phyloP scores from a whole-genome alignment of 257 asterid genomes.

The Fraxinus americana region DNA sequence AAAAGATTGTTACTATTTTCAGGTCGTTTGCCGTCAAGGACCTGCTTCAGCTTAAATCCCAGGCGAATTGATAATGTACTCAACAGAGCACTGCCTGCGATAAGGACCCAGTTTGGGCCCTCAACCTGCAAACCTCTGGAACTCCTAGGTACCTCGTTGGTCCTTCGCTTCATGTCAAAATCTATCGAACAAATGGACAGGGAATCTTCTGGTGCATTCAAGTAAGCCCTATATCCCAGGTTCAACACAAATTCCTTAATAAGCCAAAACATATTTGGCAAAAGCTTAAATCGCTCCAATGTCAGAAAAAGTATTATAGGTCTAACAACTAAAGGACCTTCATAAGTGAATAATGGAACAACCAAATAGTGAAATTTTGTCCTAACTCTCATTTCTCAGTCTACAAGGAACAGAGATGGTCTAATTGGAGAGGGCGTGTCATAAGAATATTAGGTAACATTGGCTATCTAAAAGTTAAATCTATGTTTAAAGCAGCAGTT shows the following conservation, averaged over 20 bases:
- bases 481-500: neutral
- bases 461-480: neutral
- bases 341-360: neutral
- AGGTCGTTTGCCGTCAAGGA: constrained; percentile 58
- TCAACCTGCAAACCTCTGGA: constrained; percentile 53
- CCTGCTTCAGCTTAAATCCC: constrained; percentile 84
- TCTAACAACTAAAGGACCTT: neutral
- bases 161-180: constrained; percentile 59
- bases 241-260: neutral
- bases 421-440: neutral
- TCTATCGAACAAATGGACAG: constrained; percentile 25
- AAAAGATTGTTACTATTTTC: constrained; percentile 39
- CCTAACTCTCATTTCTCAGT: neutral
- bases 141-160: constrained; percentile 46
- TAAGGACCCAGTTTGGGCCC: constrained; percentile 81
- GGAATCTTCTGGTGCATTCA: constrained; percentile 39
- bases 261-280: neutral
- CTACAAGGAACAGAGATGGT: neutral
- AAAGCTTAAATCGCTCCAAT: neutral
- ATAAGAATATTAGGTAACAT: neutral
- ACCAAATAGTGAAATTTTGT: neutral
- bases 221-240: constrained; percentile 20
- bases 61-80: constrained; percentile 79
- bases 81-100: constrained; percentile 80
- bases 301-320: neutral